A percentile compares a stretch with the other conserved stretches of the same genome.
Conservation (phyloP, 306 rosid species). For the Quercus glauca region DNA sequence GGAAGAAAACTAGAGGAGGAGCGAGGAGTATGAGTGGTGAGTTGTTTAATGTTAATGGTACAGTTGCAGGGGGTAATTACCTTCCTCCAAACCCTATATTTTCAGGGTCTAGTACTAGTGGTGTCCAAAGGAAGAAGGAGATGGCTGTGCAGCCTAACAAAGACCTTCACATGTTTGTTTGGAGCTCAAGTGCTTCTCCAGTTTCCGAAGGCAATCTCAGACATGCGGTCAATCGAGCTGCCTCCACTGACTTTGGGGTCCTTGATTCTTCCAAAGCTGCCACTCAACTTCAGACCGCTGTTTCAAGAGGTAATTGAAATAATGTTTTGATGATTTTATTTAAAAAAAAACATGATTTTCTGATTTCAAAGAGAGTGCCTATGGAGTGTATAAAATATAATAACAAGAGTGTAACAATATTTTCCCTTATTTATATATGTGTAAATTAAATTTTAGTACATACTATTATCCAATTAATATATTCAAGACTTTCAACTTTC, state of each 20-base stretch:
- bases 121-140: slow-evolving; percentile 55
- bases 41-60: slow-evolving; percentile 34
- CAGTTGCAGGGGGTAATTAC: slow-evolving; percentile 5
- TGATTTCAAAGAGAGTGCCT: too few species aligned
- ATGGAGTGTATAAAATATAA: neutral
- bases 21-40: slow-evolving; percentile 78
- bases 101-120: slow-evolving; percentile 53
- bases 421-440: too few species aligned
- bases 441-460: too few species aligned
- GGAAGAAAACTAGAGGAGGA: slow-evolving; percentile 45
- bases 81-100: slow-evolving; percentile 78
- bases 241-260: slow-evolving; percentile 49
- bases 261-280: slow-evolving; percentile 54
- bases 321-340: too few species aligned
- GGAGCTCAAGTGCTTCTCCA: slow-evolving; percentile 88
- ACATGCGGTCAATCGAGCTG: slow-evolving; percentile 59
- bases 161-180: slow-evolving; percentile 90
- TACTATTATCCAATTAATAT: too few species aligned
- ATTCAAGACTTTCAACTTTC: too few species aligned
- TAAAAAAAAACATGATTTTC: too few species aligned
- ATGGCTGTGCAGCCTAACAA: slow-evolving; percentile 35
- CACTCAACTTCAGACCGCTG: slow-evolving; percentile 35
- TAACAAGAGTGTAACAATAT: neutral
- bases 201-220: slow-evolving; percentile 74
- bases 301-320: slow-evolving; percentile 48